Percentiles rank a stretch among this genome's conserved stretches.
Evolutionary conservation across 2,329 filamentous ascomycete genomes (phyloP).

Genomic region (Pezicula rhizophila): DNA sequence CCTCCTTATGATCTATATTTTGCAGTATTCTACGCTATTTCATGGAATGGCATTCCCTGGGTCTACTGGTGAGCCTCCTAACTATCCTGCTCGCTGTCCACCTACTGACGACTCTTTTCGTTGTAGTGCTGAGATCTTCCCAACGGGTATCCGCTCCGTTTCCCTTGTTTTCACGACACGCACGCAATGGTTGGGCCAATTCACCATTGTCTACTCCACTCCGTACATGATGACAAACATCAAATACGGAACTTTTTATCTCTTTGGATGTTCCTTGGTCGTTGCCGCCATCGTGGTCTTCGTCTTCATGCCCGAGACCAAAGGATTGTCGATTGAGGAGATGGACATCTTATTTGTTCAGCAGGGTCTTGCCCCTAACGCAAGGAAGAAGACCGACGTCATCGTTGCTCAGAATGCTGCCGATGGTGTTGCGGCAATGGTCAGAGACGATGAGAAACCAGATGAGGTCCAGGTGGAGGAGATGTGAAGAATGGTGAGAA

Average conservation of each 20-base stretch:
- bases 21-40: slow-evolving; percentile 39
- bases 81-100: no score
- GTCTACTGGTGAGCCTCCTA: neutral
- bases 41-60: neutral
- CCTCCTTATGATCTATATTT: slow-evolving; percentile 42
- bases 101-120: no score
- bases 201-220: neutral
- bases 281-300: slow-evolving; percentile 32
- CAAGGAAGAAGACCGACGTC: no score
- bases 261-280: neutral
- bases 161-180: slow-evolving; percentile 28
- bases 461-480: no score
- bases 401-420: no score
- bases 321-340: slow-evolving; percentile 46
- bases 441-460: no score
- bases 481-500: no score
- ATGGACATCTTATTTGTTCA: slow-evolving; percentile 33
- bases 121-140: slow-evolving; percentile 38
- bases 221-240: neutral
- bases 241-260: neutral
- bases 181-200: neutral
- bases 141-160: slow-evolving; percentile 41
- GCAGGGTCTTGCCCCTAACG: no score
- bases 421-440: no score
- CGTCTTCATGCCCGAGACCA: slow-evolving; percentile 49